Percentiles rank a stretch among this genome's conserved stretches.
Evolutionary conservation across 1,139 yeast species (phyloP).

Genomic region (Pneumocystis canis): DNA sequence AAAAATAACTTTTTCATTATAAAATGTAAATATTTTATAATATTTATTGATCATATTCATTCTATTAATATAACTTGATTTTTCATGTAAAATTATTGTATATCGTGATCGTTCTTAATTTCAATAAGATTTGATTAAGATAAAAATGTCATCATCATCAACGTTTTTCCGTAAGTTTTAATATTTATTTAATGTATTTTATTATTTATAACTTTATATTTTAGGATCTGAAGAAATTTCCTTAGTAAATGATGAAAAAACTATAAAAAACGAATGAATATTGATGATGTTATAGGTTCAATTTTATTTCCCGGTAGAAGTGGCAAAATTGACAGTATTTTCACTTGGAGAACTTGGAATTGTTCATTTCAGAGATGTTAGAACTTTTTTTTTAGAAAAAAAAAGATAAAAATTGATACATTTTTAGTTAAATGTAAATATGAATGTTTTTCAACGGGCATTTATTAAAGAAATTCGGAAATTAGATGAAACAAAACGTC

Average conservation of each 20-base stretch:
- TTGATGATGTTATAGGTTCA: constrained; percentile 38
- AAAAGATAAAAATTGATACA: not conserved
- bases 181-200: not conserved
- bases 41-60: not conserved
- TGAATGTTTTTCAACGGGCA: constrained; percentile 73
- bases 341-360: constrained; percentile 67
- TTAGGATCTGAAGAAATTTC: constrained; percentile 86
- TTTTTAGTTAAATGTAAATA: constrained; percentile 45
- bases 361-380: constrained; percentile 70
- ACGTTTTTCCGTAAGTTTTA: not conserved
- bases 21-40: not conserved
- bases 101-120: not conserved
- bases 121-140: not conserved
- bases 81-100: not conserved
- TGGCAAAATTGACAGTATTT: constrained; percentile 73
- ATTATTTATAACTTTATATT: not conserved
- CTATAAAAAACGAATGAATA: not conserved
- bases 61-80: not conserved
- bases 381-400: constrained; percentile 8
- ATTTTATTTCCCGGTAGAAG: constrained; percentile 79
- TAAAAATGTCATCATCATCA: not conserved
- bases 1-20: not conserved
- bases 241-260: constrained; percentile 22
- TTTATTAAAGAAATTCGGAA: constrained; percentile 69
- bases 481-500: constrained; percentile 50